Evolutionary conservation across 1,284 basidiomycete genomes (phyloP).

Genomic region (Hymenochaete sp.): DNA sequence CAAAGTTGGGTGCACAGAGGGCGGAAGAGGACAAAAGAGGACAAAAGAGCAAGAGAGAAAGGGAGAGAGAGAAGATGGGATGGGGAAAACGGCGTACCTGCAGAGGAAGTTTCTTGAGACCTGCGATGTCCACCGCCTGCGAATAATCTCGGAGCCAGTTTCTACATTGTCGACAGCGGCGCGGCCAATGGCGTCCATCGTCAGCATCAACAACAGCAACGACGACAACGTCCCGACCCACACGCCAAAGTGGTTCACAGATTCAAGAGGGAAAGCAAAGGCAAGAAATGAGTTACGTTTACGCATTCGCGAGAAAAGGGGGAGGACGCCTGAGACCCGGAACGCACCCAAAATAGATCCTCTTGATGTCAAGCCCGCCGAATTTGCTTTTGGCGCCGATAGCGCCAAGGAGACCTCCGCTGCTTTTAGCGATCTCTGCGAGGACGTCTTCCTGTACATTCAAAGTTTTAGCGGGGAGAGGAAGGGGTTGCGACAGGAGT

Average conservation of each 20-base stretch:
- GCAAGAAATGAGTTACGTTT: too few species aligned
- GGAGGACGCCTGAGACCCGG: neutral
- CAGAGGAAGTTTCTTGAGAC: conserved; percentile 63
- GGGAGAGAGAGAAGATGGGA: too few species aligned
- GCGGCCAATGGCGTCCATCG: conserved; percentile 7
- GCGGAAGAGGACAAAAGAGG: too few species aligned
- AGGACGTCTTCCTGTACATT: conserved; percentile 58
- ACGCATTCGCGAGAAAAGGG: too few species aligned
- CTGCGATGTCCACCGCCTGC: conserved; percentile 79
- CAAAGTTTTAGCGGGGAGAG: conserved; percentile 1
- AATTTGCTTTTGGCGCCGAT: conserved; percentile 63
- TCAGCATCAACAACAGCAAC: too few species aligned
- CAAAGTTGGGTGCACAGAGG: too few species aligned
- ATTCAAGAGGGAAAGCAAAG: too few species aligned
- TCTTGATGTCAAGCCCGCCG: conserved; percentile 61
- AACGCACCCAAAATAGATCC: conserved; percentile 67
- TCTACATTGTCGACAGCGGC: conserved; percentile 27
- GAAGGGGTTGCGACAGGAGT: conserved; percentile 1
- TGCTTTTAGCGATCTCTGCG: conserved; percentile 47
- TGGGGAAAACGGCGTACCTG: conserved; percentile 43
- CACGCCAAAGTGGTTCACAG: too few species aligned
- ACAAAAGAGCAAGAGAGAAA: too few species aligned
- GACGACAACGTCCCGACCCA: too few species aligned
- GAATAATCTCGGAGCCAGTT: conserved; percentile 77
- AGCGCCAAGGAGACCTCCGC: conserved; percentile 42